A percentile compares a stretch with the other conserved stretches of the same genome.
phyloP scores from a whole-genome alignment of 345 rosid species.

The Brassica carinata region DNA sequence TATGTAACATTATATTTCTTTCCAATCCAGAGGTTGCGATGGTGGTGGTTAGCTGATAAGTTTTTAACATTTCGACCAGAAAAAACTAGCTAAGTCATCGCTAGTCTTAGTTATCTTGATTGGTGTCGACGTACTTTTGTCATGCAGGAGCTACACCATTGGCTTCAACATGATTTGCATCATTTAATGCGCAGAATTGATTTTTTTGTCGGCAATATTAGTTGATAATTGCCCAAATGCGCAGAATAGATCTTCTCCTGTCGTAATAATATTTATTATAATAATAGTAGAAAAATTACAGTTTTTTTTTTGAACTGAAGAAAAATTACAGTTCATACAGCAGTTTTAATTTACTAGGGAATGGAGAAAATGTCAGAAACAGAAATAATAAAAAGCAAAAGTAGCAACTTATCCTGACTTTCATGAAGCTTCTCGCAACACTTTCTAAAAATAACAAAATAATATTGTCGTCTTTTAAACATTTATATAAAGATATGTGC shows the following conservation, averaged over 20 bases:
- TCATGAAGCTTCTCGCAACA: constrained; percentile 38
- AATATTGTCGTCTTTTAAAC: constrained; percentile 26
- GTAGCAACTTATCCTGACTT: constrained; percentile 37
- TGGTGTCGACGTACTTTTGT: constrained; percentile 18
- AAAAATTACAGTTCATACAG: not conserved
- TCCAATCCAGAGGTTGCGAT: not conserved
- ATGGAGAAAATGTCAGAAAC: constrained; percentile 35
- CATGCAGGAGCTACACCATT: constrained; percentile 2
- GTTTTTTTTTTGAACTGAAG: too few species aligned
- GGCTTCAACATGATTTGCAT: constrained; percentile 10
- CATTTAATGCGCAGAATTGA: not conserved
- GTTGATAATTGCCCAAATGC: not conserved
- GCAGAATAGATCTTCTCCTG: not conserved
- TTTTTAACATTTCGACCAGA: not conserved
- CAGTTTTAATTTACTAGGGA: constrained; percentile 19
- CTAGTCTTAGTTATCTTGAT: not conserved
- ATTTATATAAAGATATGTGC: not conserved
- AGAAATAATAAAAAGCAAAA: constrained; percentile 33
- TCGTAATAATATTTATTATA: not conserved
- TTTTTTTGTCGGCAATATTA: not conserved
- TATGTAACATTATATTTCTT: not conserved
- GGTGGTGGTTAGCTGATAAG: not conserved
- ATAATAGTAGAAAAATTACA: too few species aligned
- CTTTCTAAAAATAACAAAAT: constrained; percentile 36
- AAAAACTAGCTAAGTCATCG: not conserved